Base-by-base conservation (phyloP, 2,329 filamentous ascomycete species). In the Atkinsonella texensis region DNA sequence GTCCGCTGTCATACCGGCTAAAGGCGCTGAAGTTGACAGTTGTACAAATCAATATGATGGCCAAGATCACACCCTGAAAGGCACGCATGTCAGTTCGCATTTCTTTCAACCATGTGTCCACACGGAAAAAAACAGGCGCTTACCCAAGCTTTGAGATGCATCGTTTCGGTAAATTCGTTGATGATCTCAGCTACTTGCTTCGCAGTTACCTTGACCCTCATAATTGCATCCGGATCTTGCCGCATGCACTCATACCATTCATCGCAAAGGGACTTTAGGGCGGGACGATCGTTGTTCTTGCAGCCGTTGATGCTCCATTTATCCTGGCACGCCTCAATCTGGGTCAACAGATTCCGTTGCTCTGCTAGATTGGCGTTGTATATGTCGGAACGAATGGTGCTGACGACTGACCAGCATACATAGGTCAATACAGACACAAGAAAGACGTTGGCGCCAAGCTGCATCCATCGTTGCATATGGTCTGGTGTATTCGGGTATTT, bases 151-250 rank as follows among this genome's bases (percentile, higher is more conserved):
- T 96, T 96, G 68, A 88, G 85, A 56, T 85, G 89, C 67, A 97
- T 90, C 6, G 87, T 83, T 60, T 95, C 89, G 4, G 95, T 84
- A 65, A 97, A 96, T 61, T 85, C 85, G 65, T 97, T 96, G 67
- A 97, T 84, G 41, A 98, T 95, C 62, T 89, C 82, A 1, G 91
- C 91, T 63, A 96, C 86, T 28, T 90, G 93, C 62, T 87, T 85
- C 5, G 89, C 90, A 17, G 85, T 88, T 40, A 95, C 81, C 60
- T 84, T 85, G 42, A 91, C 85, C 39, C 84, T 77, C 58, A 87
- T 89, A 52, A 95, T 81, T 52, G 81, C 81, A 44, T 83, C 76
- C 0, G 89, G 84, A 61, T 96, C 87, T 57, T 84, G 81, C 57
- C 84, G 82, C 88, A 95, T 95, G 68, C 93, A 97, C 33, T 80